Evolutionary conservation across 306 rosid species (phyloP).

Genomic region (Quercus wislizeni): DNA sequence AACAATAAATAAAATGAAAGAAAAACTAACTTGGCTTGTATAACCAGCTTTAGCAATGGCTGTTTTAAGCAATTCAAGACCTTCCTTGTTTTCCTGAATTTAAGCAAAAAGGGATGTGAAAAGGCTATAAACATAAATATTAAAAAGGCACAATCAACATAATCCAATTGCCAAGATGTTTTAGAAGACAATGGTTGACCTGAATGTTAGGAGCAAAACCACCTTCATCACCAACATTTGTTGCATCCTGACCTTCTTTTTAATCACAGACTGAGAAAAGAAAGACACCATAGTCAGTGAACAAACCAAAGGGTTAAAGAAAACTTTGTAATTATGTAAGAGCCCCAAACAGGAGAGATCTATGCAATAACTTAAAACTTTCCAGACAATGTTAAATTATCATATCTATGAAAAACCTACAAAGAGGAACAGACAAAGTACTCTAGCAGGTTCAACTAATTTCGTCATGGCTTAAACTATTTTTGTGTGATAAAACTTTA

Average conservation of each 20-base stretch:
- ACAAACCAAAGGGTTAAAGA: constrained; percentile 4
- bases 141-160: not conserved
- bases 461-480: not conserved
- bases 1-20: not conserved
- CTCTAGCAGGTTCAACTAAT: not conserved
- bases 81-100: constrained; percentile 93
- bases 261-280: constrained; percentile 75
- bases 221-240: constrained; percentile 98
- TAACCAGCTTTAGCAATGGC: constrained; percentile 99
- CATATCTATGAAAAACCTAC: not conserved
- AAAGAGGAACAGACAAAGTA: not conserved
- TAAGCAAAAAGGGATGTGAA: constrained; percentile 11
- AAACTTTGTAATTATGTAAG: not conserved
- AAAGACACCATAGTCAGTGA: constrained; percentile 6
- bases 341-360: not conserved
- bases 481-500: too few species aligned
- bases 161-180: constrained; percentile 1
- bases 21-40: constrained; percentile 72
- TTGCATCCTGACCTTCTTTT: constrained; percentile 99
- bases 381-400: not conserved
- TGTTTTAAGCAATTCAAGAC: constrained; percentile 89
- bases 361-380: not conserved
- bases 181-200: constrained; percentile 34
- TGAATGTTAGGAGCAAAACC: constrained; percentile 99
- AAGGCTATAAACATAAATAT: not conserved